Evolutionary conservation across 768 basidiomycete genomes (phyloP), one percentile per base, ranked within the genome.

Genomic region (Aureoboletus auriporus): DNA sequence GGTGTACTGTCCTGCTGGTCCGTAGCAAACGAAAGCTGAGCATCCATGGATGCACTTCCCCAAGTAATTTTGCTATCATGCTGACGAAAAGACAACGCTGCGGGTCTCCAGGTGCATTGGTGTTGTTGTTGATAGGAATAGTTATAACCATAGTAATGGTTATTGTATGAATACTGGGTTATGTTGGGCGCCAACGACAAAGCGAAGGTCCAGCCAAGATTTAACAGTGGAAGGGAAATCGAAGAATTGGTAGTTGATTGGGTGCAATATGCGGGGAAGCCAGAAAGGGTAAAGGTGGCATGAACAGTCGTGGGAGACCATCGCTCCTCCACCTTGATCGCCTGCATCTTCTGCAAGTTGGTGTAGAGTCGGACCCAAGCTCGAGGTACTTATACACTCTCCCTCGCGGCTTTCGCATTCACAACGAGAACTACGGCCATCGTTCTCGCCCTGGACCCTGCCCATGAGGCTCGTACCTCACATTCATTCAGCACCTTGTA

Each of bases 311-410:
- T 52, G 8, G 42, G 40, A 13, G 51, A 43, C 60, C 59, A 53
- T 28, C 29, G 49, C 29, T 61, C 59, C 26, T 56, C 51, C 4
- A 61, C 29, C 31, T 26, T 49, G 29, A 40, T 4, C 10, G 31
- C 59, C 13, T 9, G 35, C 23, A 49, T 11, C 2, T 23, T 23
- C 12, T 31, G 30, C 30, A 31, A 9, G 30, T 12, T 31, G 9
- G 30, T 31, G 30, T 31, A 8, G 12, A 34, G 16, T 75, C 89
- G 33, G 88, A 82, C 4, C 89, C 2, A 88, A 88, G 62, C 81
- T 89, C n/a, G 69, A 90, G 9, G 87, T 90, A 30, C 68, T 90
- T 23, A 23, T 23, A 23, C 20, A 8, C 20, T 26, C 35, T 23
- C 20, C 20, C 20, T 23, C 20, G 20, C 20, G 20, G 4, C 4